Evolutionary conservation across 1,139 yeast genomes (phyloP), one percentile per base, ranked within the genome.

Genomic region (Candida sanyaensis): DNA sequence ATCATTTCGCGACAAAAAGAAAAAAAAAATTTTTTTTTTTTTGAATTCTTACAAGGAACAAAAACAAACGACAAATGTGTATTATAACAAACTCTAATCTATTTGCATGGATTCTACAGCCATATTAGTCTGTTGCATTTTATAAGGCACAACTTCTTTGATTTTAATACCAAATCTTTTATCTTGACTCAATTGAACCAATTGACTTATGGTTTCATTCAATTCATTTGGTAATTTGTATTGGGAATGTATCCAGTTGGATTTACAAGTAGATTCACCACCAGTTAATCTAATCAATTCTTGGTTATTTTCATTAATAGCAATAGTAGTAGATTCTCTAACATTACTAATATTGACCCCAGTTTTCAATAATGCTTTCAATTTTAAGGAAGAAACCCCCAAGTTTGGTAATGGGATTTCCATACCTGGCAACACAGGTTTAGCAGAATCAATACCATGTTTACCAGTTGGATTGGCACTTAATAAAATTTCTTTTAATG

Each of bases 161-260:
- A 86, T 71, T 54, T 71, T 73, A 49, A 86, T 69, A 62, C 92
- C 93, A 56, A 84, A 86, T 65, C 88, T 76, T 58, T 75, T 72
- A 59, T 86, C 92, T 65, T 83, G 81, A 36, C 81, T 69, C 59
- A 86, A 69, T 53, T 79, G 77, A 46, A 80, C 77, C 61, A 87
- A 73, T 52, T 81, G 79, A 53, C 74, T 66, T 41, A 84, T 75
- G 46, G 80, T 77, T 49, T 75, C 80, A 28, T 75, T 70, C 48
- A 75, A 68, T 9, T 68, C 65, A 43, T 77, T 78, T 43, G 73
- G 63, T 50, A 86, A 66, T 63, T 81, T 80, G 67, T 70, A 82
- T 44, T 80, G 73, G 29, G 97, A 89, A 63, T 91, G 97, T 44
- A 88, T 86, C 91, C 95, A 92, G 55, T 91, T 83, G 55, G 97